Evolutionary conservation across 73 alveolate genomes (phyloP).

Genomic region (Paramecium bursaria): DNA sequence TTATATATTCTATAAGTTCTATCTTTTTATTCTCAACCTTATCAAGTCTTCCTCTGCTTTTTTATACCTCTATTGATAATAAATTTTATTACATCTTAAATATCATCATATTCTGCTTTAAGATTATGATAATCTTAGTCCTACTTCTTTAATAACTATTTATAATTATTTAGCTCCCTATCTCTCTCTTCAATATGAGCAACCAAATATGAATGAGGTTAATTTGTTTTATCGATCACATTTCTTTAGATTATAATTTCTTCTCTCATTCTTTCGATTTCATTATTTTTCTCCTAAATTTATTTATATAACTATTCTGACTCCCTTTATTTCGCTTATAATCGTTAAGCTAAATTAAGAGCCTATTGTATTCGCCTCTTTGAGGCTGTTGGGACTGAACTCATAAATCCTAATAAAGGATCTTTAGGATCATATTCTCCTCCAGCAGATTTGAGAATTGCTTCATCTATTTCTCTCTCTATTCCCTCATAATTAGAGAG

Average conservation of each 20-base stretch:
- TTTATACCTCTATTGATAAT: constrained; percentile 26
- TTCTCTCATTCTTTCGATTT: constrained; percentile 72
- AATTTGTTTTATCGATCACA: constrained; percentile 78
- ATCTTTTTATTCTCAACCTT: constrained; percentile 63
- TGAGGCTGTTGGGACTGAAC: constrained; percentile 87
- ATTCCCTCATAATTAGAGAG: constrained; percentile 86
- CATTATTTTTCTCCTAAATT: constrained; percentile 60
- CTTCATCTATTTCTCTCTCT: constrained; percentile 90
- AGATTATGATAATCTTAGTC: constrained; percentile 67
- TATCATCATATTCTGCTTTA: constrained; percentile 70
- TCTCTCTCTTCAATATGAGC: constrained; percentile 80
- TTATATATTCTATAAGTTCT: constrained; percentile 59
- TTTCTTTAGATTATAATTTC: constrained; percentile 75
- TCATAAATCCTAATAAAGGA: constrained; percentile 73
- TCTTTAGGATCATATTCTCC: constrained; percentile 71
- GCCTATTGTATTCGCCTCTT: constrained; percentile 88
- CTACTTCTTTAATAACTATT: constrained; percentile 67
- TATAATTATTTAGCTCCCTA: constrained; percentile 71
- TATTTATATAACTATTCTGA: constrained; percentile 73
- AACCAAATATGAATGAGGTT: constrained; percentile 76
- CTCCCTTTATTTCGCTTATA: constrained; percentile 82
- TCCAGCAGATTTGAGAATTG: constrained; percentile 83
- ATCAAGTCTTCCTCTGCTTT: constrained; percentile 64
- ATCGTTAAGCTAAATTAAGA: constrained; percentile 82
- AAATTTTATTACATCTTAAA: constrained; percentile 17